A percentile compares a stretch with the other conserved stretches of the same genome.
Evolutionary conservation across 495 filamentous ascomycete genomes (phyloP).

Genomic region (Annulohypoxylon moriforme): DNA sequence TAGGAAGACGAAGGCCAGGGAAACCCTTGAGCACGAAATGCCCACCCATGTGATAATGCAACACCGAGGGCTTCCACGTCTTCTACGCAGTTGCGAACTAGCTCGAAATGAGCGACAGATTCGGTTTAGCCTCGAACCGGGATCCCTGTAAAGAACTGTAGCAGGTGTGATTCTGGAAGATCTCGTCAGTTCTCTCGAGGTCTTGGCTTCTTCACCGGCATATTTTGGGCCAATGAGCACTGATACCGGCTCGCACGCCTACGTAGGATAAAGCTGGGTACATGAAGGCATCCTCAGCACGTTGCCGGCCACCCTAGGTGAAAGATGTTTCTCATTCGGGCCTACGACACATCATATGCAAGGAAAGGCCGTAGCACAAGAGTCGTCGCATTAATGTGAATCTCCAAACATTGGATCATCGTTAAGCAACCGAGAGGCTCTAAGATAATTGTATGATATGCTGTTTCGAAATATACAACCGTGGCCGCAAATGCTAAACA

Average conservation of each 20-base stretch:
- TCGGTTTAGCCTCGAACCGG: constrained; percentile 34
- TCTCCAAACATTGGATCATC: constrained; percentile 44
- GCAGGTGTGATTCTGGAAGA: constrained; percentile 47
- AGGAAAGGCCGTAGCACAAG: constrained; percentile 26
- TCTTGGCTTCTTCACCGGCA: constrained; percentile 43
- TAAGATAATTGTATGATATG: constrained; percentile 41
- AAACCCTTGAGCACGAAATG: constrained; percentile 22
- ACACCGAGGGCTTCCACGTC: constrained; percentile 21
- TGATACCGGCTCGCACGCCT: constrained; percentile 31
- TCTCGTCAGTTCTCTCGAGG: constrained; percentile 35
- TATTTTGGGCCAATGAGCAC: constrained; percentile 40
- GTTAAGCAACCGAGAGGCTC: constrained; percentile 23
- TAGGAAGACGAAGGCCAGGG: constrained; percentile 19
- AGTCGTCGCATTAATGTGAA: constrained; percentile 35
- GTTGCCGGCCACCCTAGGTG: constrained; percentile 32
- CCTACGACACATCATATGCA: constrained; percentile 39
- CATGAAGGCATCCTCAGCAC: constrained; percentile 14
- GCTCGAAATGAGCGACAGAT: constrained; percentile 30
- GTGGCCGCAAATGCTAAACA: constrained; percentile 30
- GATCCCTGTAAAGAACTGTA: constrained; percentile 33
- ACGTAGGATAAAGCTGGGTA: constrained; percentile 33
- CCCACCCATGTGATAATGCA: constrained; percentile 33
- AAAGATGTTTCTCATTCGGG: constrained; percentile 44
- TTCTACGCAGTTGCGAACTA: constrained; percentile 12
- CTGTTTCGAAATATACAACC: constrained; percentile 36